Percentiles rank a stretch among this genome's conserved stretches.
These are phyloP conservation scores for Penicillium ucsense DNA, from an alignment of 495 filamentous ascomycete species.

Conservation along the genomic window DNA sequence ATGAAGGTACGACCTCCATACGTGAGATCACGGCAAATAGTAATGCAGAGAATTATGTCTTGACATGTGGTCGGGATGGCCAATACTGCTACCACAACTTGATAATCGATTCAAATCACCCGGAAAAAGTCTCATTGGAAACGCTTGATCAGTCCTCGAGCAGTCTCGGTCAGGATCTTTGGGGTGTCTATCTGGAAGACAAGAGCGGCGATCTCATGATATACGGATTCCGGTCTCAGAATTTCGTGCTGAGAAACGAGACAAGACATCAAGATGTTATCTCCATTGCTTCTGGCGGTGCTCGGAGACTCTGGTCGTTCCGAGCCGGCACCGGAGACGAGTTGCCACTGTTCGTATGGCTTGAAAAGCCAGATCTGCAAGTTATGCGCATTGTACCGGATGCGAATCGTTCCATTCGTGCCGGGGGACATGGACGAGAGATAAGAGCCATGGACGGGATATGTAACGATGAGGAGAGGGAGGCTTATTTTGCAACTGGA, in stretches of 20 bases:
- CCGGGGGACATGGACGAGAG: constrained; percentile 78
- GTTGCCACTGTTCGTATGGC: constrained; percentile 42
- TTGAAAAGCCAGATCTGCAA: constrained; percentile 27
- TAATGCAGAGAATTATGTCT: constrained; percentile 17
- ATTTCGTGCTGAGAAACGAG: constrained; percentile 75
- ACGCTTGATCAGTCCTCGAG: constrained; percentile 46
- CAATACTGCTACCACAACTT: constrained; percentile 49
- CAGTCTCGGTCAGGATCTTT: constrained; percentile 57
- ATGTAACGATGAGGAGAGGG: constrained; percentile 2
- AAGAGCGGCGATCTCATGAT: constrained; percentile 46
- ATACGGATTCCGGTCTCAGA: constrained; percentile 69
- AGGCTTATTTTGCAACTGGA: constrained; percentile 58
- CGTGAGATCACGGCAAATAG: constrained; percentile 14
- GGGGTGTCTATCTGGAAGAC: constrained; percentile 51
- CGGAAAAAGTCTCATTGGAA: constrained; percentile 15
- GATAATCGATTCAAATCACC: background rate
- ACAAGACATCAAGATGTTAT: constrained; percentile 53
- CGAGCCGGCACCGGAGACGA: constrained; percentile 20
- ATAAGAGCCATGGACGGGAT: constrained; percentile 65
- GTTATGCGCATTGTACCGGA: background rate
- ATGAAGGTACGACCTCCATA: constrained; percentile 65
- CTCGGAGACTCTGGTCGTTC: constrained; percentile 61
- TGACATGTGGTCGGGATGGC: constrained; percentile 70
- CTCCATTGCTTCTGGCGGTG: constrained; percentile 69
- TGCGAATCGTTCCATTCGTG: constrained; percentile 35